Percentiles rank a stretch among this genome's conserved stretches.
phyloP scores from a whole-genome alignment of 164 flowering plant genomes.

The Macadamia tetraphylla region DNA sequence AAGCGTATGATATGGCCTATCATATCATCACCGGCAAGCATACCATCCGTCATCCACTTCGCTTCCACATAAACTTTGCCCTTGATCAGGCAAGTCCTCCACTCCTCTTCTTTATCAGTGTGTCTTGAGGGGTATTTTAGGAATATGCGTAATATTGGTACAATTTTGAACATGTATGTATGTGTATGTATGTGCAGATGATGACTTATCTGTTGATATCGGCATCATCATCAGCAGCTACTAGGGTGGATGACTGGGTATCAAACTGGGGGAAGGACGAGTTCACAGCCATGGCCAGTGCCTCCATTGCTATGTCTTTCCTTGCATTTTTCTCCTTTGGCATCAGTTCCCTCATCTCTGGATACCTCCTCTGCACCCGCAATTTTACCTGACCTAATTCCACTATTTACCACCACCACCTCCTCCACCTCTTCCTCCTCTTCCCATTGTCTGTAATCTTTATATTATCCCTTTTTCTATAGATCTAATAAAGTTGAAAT shows the following conservation, averaged over 20 bases:
- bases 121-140: too few species aligned
- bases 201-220: slow-evolving; percentile 84
- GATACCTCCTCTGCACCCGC: slow-evolving; percentile 52
- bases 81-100: slow-evolving; percentile 76
- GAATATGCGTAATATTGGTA: too few species aligned
- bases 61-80: slow-evolving; percentile 53
- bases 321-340: slow-evolving; percentile 76
- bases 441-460: background rate
- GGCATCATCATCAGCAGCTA: slow-evolving; percentile 82
- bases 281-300: slow-evolving; percentile 79
- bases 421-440: background rate
- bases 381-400: slow-evolving; percentile 1
- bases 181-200: slow-evolving; percentile 33
- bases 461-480: too few species aligned
- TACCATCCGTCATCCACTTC: slow-evolving; percentile 40
- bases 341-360: slow-evolving; percentile 72
- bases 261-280: slow-evolving; percentile 85
- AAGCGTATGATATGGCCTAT: slow-evolving; percentile 56
- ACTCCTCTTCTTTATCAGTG: background rate
- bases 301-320: slow-evolving; percentile 71
- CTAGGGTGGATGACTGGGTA: slow-evolving; percentile 72
- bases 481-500: too few species aligned
- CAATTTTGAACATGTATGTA: background rate
- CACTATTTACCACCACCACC: too few species aligned
- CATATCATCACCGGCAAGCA: slow-evolving; percentile 43